Evolutionary conservation across 768 basidiomycete species (phyloP).

Genomic region (Tricholoma sp.): DNA sequence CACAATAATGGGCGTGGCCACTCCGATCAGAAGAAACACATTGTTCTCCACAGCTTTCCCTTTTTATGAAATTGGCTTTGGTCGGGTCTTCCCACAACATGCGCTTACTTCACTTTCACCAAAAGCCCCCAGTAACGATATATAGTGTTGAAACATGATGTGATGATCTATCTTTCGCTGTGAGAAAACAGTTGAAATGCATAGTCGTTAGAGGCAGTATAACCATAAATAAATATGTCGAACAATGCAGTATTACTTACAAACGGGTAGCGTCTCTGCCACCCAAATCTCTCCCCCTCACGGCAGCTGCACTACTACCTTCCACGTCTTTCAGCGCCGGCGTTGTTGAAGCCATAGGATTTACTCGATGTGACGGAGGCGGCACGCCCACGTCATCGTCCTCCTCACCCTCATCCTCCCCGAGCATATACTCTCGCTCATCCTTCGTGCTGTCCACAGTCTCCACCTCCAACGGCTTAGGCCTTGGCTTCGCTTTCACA

Average conservation of each 20-base stretch:
- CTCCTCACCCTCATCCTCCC: constrained; percentile 25
- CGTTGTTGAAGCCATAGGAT: not conserved
- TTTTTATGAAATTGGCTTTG: too few relatives aligned
- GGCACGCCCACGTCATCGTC: constrained; percentile 3
- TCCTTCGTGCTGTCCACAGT: constrained; percentile 15
- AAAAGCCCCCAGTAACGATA: too few relatives aligned
- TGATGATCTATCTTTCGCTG: too few relatives aligned
- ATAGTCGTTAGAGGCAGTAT: too few relatives aligned
- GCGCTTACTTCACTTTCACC: too few relatives aligned
- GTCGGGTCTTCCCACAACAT: too few relatives aligned
- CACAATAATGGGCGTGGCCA: too few relatives aligned
- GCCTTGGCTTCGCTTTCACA: constrained; percentile 7
- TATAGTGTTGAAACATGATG: too few relatives aligned
- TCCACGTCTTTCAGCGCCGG: not conserved
- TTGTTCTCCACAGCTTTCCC: too few relatives aligned
- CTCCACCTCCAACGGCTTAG: constrained; percentile 12
- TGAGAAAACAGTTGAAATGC: too few relatives aligned
- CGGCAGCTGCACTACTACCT: not conserved
- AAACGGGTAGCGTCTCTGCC: not conserved
- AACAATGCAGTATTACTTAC: not conserved
- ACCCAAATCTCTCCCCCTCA: not conserved
- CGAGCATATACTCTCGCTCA: constrained; percentile 34
- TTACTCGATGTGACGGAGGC: not conserved
- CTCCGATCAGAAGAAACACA: too few relatives aligned
- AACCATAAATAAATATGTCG: not conserved